Evolutionary conservation across 805 yeast species (phyloP), one percentile per base, ranked within the genome.

Genomic region (Saccharomycopsis lassenensis): DNA sequence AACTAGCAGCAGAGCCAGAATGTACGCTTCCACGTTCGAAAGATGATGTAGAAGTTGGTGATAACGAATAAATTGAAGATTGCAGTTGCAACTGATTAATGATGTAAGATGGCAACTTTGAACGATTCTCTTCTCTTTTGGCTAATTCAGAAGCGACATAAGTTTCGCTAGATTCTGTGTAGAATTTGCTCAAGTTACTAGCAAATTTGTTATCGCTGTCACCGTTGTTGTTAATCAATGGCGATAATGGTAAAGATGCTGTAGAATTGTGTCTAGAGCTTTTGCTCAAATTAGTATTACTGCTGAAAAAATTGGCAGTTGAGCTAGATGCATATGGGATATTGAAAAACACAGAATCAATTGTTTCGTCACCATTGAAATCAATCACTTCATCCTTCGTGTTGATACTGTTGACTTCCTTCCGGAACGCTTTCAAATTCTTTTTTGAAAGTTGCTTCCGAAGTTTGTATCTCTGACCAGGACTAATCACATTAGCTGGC

Each of bases 281-380:
- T 24, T 28, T 10, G 32, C 23, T 17, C 7, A 21, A 22, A 25
- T 5, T 16, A 11, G 19, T 6, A n/a, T n/a, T 12, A 22, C 22
- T 31, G 19, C 8, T 12, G 19, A 31, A 24, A 29, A 40, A 23
- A 3, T 37, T 29, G 8, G 37, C 29, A 3, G 38, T 16, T 3
- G 42, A 39, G n/a, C 46, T 38, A 11, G 41, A 14, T 7, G 46
- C 46, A 22, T 37, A 43, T 11, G 46, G 46, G 22, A 43, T 43
- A 35, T 43, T 43, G 40, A 40, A 43, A 21, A 43, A 40, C 4
- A 43, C 22, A 4, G 46, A 36, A 22, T 36, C 39, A 19, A n/a
- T n/a, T 10, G 37, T 24, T 14, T 14, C 27, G 10, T 22, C 19
- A 14, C 28, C 38, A n/a, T 24, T 33, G 6, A n/a, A 17, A 18